Evolutionary conservation across 306 rosid species (phyloP).

Genomic region (Lagenaria siceraria): DNA sequence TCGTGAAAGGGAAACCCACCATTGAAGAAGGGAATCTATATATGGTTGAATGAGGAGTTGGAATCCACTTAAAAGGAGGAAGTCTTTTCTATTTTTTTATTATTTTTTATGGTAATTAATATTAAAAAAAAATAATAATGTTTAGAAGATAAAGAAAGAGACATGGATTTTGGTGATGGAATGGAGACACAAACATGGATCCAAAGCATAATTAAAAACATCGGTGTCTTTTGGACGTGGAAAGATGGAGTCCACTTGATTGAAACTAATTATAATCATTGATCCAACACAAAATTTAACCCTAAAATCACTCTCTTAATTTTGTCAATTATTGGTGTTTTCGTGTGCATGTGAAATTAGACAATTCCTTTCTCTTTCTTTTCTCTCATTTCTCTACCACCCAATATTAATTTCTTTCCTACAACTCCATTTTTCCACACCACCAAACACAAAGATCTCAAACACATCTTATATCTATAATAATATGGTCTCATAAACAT

Average conservation of each 20-base stretch:
- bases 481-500: too few species aligned
- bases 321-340: conserved; percentile 5
- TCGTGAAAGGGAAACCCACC: conserved; percentile 7
- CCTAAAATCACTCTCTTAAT: conserved; percentile 1
- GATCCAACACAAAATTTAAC: neutral
- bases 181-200: conserved; percentile 2
- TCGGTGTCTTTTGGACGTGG: conserved; percentile 6
- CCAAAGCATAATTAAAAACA: conserved; percentile 2
- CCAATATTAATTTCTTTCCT: too few species aligned
- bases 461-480: too few species aligned
- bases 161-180: neutral
- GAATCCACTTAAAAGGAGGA: conserved; percentile 75
- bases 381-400: neutral
- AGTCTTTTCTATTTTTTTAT: conserved; percentile 19
- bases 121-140: neutral
- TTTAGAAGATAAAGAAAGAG: neutral
- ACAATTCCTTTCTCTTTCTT: neutral
- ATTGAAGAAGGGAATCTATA: conserved; percentile 5
- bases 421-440: neutral
- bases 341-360: neutral
- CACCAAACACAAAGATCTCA: neutral
- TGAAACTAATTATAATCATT: neutral
- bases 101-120: neutral
- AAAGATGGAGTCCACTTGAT: conserved; percentile 4
- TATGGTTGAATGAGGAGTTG: conserved; percentile 89